Base-by-base conservation (phyloP, 192 early-diverging fungal genomes). In the Helicostylum pulchrum region DNA sequence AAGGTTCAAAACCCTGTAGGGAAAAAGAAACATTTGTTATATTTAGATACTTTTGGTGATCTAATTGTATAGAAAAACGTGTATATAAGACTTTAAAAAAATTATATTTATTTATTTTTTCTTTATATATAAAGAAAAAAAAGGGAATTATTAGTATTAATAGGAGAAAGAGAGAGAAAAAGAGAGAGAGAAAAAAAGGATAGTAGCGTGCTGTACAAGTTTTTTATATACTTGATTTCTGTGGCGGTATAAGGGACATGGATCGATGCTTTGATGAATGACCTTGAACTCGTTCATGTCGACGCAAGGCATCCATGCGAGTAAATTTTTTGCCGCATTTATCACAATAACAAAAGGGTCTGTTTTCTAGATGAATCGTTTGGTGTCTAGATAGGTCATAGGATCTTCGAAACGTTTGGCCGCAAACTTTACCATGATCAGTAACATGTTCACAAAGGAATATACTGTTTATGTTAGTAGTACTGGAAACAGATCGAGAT, bases 281-380 rank as follows among this genome's bases (percentile, higher is more conserved):
- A n/a, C 73, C 68, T 54, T 75, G 67, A 14, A 64, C 68, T 21
- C 68, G 45, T 58, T 70, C 65, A 53, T 75, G 73, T 21, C 73
- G 58, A 12, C 68, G 64, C 7, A 75, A 45, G 30, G 73, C 73
- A 71, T 75, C 73, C 68, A 70, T 75, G 17, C 73, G 54, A 17
- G 73, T 75, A 48, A 75, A 75, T 26, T 59, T 64, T 46, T 75
- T 75, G 34, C 73, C 73, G 44, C 73, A 75, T 9, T 75, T 60
- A 15, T 66, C 26, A 42, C 73, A 75, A 44, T 62, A 67, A 34
- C 65, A 73, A 36, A 75, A 71, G 0, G 73, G 68, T 31, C 68
- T 55, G 43, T 70, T 70, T 36, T 70, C 66, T 34, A 70, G 34
- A 52, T 75, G 73, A 19, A 75, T 75, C 1, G 67, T 66, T 49